Evolutionary conservation across 1,284 basidiomycete genomes (phyloP).

Genomic region (Calocybe gambosa): DNA sequence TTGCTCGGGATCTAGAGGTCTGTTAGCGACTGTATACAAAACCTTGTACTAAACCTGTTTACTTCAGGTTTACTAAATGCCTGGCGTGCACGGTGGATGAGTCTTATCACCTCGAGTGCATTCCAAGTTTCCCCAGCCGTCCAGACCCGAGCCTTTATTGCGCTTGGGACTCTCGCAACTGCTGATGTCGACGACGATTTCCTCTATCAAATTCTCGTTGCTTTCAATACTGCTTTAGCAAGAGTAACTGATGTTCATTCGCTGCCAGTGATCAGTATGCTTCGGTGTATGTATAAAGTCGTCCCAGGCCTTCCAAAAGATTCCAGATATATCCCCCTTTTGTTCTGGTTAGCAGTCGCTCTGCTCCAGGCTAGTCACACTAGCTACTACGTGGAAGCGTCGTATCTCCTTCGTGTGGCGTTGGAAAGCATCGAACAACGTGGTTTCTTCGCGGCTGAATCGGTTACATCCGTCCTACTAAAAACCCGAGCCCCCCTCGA

Average conservation of each 20-base stretch:
- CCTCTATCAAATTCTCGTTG: constrained; percentile 84
- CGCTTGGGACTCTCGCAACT: constrained; percentile 74
- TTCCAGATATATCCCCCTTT: constrained; percentile 67
- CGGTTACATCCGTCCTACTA: constrained; percentile 56
- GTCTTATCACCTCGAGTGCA: constrained; percentile 84
- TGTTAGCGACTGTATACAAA: constrained; percentile 16
- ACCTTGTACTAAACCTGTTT: constrained; percentile 1
- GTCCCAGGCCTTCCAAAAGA: constrained; percentile 62
- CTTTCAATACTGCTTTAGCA: constrained; percentile 62
- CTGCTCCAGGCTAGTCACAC: constrained; percentile 74
- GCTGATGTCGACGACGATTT: constrained; percentile 85
- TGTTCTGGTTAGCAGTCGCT: constrained; percentile 85
- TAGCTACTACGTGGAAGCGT: constrained; percentile 68
- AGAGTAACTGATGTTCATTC: constrained; percentile 67
- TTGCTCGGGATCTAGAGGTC: constrained; percentile 66
- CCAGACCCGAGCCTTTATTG: constrained; percentile 85
- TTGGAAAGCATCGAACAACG: constrained; percentile 63
- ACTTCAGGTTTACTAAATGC: constrained; percentile 75
- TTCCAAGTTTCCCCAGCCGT: constrained; percentile 91
- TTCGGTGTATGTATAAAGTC: constrained; percentile 77
- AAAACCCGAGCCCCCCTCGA: constrained; percentile 61
- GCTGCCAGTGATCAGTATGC: constrained; percentile 78
- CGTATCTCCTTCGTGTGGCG: constrained; percentile 58
- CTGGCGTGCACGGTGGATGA: constrained; percentile 93
- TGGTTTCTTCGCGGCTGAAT: constrained; percentile 46